Evolutionary conservation across 345 rosid genomes (phyloP).

Genomic region (Bruguiera parviflora): DNA sequence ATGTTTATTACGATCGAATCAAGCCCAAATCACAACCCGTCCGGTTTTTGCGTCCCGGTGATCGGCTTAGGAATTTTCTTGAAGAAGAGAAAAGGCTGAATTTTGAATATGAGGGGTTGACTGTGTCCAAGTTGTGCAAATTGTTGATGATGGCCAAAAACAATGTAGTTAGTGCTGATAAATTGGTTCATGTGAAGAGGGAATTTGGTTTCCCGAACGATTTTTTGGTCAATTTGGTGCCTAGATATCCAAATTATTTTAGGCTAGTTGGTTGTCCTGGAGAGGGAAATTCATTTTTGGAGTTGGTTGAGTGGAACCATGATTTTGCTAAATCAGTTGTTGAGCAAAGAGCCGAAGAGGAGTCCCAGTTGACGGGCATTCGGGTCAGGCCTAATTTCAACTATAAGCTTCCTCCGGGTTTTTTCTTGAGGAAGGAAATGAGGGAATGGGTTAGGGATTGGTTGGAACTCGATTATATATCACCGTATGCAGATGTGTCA

Average conservation of each 20-base stretch:
- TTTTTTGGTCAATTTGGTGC: slow-evolving; percentile 61
- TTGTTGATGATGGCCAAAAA: slow-evolving; percentile 80
- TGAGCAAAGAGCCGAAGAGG: slow-evolving; percentile 63
- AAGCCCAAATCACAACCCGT: slow-evolving; percentile 59
- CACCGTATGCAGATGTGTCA: slow-evolving; percentile 68
- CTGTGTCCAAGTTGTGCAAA: slow-evolving; percentile 72
- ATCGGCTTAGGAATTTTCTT: slow-evolving; percentile 51
- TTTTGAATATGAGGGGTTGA: slow-evolving; percentile 42
- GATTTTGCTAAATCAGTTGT: slow-evolving; percentile 58
- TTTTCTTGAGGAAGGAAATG: slow-evolving; percentile 81
- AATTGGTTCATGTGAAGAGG: slow-evolving; percentile 71
- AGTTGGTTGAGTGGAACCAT: slow-evolving; percentile 65
- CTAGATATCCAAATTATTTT: slow-evolving; percentile 62
- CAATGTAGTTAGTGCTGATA: slow-evolving; percentile 57
- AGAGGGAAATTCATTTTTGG: slow-evolving; percentile 57
- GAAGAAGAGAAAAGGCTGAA: slow-evolving; percentile 58
- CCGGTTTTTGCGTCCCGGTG: slow-evolving; percentile 51
- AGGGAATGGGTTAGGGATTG: slow-evolving; percentile 92
- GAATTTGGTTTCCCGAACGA: slow-evolving; percentile 86
- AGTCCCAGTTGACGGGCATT: slow-evolving; percentile 47
- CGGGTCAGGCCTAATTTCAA: slow-evolving; percentile 58
- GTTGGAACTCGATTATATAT: slow-evolving; percentile 75
- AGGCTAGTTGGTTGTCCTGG: slow-evolving; percentile 50
- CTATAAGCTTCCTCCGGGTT: slow-evolving; percentile 62
- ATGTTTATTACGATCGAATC: slow-evolving; percentile 57